Evolutionary conservation across 1,284 basidiomycete species (phyloP).

Genomic region (Ustilago hordei): DNA sequence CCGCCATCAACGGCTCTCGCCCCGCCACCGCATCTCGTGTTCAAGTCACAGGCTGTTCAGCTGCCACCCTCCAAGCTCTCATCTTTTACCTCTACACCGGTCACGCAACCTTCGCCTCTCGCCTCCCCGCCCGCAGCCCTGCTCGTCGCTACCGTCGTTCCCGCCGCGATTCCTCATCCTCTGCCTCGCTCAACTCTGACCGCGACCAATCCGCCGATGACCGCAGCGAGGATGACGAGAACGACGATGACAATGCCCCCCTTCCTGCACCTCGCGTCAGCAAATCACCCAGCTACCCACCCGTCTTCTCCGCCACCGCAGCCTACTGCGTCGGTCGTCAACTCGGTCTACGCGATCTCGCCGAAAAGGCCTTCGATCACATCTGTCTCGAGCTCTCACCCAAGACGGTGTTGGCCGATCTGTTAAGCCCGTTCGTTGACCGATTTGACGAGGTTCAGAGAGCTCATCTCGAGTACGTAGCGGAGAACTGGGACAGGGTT

Average conservation of each 20-base stretch:
- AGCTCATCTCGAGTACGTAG: constrained; percentile 57
- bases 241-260: constrained; percentile 5
- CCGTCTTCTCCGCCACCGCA: constrained; percentile 51
- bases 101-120: constrained; percentile 49
- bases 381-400: constrained; percentile 47
- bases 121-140: constrained; percentile 17
- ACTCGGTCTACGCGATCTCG: constrained; percentile 53
- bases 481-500: constrained; percentile 55
- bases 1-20: neutral
- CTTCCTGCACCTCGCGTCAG: constrained; percentile 9
- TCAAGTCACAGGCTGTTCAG: constrained; percentile 44
- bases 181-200: constrained; percentile 24
- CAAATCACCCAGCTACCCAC: constrained; percentile 46
- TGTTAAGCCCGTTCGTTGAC: constrained; percentile 59
- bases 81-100: constrained; percentile 62
- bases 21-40: constrained; percentile 26
- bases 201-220: constrained; percentile 22
- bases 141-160: constrained; percentile 23
- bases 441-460: constrained; percentile 56
- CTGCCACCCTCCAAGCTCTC: constrained; percentile 56
- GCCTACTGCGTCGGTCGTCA: constrained; percentile 59
- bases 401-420: constrained; percentile 51
- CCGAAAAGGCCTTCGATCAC: constrained; percentile 52
- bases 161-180: constrained; percentile 21
- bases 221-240: constrained; percentile 17